These are phyloP conservation scores for Aspergillus quadrilineatus DNA, from an alignment of 2,329 filamentous ascomycete genomes.

Conservation along the genomic window DNA sequence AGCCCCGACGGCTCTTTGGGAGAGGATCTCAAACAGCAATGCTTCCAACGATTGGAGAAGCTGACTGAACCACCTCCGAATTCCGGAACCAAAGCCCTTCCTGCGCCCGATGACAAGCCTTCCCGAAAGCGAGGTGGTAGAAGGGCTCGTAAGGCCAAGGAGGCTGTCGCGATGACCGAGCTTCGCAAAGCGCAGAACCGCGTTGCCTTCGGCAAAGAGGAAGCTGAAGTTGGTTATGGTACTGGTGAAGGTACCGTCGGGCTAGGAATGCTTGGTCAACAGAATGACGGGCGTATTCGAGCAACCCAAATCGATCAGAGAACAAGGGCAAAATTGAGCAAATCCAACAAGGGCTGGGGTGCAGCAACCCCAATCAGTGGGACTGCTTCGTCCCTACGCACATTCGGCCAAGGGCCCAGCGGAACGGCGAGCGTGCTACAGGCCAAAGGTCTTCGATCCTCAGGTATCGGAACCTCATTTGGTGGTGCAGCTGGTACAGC, in stretches of 20 bases:
- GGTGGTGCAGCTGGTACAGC: conserved; percentile 69
- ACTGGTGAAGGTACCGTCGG: conserved; percentile 81
- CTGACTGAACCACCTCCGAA: conserved; percentile 88
- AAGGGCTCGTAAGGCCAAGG: conserved; percentile 89
- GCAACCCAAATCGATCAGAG: conserved; percentile 87
- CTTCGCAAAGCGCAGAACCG: conserved; percentile 94
- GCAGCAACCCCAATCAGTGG: conserved; percentile 58
- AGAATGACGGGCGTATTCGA: conserved; percentile 84
- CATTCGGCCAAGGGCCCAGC: conserved; percentile 66
- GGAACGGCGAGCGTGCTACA: conserved; percentile 69
- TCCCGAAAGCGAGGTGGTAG: conserved; percentile 88
- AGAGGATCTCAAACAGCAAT: conserved; percentile 76
- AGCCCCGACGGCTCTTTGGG: conserved; percentile 79
- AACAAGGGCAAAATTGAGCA: conserved; percentile 87
- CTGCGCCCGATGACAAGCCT: conserved; percentile 92
- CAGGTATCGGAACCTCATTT: conserved; percentile 73
- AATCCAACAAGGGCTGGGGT: conserved; percentile 96
- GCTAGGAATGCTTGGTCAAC: conserved; percentile 90
- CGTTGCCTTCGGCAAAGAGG: conserved; percentile 93
- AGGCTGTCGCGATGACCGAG: conserved; percentile 95
- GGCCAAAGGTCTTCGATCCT: conserved; percentile 74
- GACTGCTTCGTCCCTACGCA: conserved; percentile 76
- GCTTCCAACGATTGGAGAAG: conserved; percentile 84
- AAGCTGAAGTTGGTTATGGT: conserved; percentile 89
- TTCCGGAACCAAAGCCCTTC: conserved; percentile 80